A percentile compares a stretch with the other conserved stretches of the same genome.
Evolutionary conservation across 1,284 basidiomycete species (phyloP).

Genomic region (Cutaneotrichosporon curvatum): DNA sequence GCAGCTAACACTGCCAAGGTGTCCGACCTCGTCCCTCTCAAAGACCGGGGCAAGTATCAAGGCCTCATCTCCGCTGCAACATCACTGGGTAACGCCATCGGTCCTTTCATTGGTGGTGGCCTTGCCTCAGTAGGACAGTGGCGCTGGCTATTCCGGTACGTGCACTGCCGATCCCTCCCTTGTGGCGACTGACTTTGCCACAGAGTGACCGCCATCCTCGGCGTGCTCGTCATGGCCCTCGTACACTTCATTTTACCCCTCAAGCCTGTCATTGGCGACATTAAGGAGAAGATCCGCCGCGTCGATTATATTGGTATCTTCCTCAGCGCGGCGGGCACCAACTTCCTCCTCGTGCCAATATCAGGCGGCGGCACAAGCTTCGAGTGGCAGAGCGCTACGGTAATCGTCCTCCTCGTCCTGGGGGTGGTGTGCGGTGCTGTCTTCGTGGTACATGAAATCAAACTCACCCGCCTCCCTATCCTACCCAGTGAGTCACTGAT

Average conservation of each 20-base stretch:
- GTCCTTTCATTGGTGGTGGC: slow-evolving; percentile 30
- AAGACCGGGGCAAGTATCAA: slow-evolving; percentile 47
- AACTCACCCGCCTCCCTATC: slow-evolving; percentile 27
- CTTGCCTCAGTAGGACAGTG: slow-evolving; percentile 26
- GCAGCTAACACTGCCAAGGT: slow-evolving; percentile 6
- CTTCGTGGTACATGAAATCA: slow-evolving; percentile 17
- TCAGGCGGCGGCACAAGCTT: slow-evolving; percentile 35
- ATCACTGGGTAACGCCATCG: slow-evolving; percentile 12
- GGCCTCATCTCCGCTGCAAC: slow-evolving; percentile 23
- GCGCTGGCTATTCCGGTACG: slow-evolving; percentile 35
- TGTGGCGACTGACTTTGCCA: background rate
- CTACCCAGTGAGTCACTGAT: slow-evolving; percentile 24
- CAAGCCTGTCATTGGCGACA: slow-evolving; percentile 20
- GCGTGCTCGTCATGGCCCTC: slow-evolving; percentile 19
- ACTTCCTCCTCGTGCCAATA: slow-evolving; percentile 34
- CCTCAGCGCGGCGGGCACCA: slow-evolving; percentile 22
- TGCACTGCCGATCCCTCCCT: background rate
- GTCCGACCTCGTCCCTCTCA: slow-evolving; percentile 46
- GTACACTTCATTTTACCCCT: slow-evolving; percentile 30
- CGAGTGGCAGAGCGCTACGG: slow-evolving; percentile 25
- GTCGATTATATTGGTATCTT: slow-evolving; percentile 34
- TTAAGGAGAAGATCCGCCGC: slow-evolving; percentile 20
- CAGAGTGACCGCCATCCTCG: slow-evolving; percentile 21
- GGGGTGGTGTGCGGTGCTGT: slow-evolving; percentile 13
- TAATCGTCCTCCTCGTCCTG: slow-evolving; percentile 26